Evolutionary conservation across 75 land plant species (phyloP).

Genomic region (Sequoia sempervirens): DNA sequence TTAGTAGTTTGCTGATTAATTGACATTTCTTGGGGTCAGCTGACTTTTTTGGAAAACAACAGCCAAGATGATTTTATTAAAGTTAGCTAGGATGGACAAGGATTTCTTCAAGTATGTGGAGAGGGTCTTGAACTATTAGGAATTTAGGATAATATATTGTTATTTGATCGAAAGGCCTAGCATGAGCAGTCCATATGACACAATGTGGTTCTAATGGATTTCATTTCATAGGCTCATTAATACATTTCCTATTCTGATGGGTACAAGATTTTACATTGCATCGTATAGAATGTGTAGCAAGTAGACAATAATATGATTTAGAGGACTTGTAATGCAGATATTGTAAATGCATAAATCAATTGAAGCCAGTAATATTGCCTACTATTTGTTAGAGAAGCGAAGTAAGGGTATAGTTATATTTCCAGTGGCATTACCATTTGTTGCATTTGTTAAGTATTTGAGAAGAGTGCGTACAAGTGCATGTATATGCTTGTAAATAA

Average conservation of each 20-base stretch:
- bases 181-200: not conserved
- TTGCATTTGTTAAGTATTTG: too few relatives aligned
- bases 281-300: not conserved
- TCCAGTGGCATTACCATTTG: not conserved
- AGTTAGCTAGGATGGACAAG: not conserved
- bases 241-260: not conserved
- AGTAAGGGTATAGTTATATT: not conserved
- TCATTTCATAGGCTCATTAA: not conserved
- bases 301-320: not conserved
- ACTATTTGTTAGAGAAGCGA: not conserved
- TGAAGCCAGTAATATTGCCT: not conserved
- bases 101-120: not conserved
- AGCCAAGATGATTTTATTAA: not conserved
- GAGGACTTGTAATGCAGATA: not conserved
- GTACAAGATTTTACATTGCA: not conserved
- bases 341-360: not conserved
- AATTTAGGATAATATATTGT: not conserved
- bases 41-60: too few relatives aligned
- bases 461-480: not conserved
- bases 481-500: slow-evolving; percentile 1
- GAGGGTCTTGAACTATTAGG: not conserved
- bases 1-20: too few relatives aligned
- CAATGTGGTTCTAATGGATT: not conserved
- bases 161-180: not conserved
- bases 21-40: too few relatives aligned